phyloP scores from a whole-genome alignment of 129 eudicot species.

The Saussurea involucrata region DNA sequence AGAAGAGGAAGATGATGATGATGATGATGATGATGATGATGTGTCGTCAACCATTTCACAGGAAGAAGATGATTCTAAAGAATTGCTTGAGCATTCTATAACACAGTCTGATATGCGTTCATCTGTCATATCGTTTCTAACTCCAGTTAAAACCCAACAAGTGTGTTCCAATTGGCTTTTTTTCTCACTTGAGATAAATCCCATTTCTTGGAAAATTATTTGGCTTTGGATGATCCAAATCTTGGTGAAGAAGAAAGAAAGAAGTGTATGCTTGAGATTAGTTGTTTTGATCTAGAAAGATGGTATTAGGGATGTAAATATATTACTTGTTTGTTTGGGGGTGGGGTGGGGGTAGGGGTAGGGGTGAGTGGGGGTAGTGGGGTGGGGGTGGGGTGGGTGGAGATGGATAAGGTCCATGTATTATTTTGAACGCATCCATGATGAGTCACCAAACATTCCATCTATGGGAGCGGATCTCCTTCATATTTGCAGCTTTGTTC shows the following conservation, averaged over 20 bases:
- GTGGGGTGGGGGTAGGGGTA: background rate
- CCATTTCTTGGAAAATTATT: conserved; percentile 9
- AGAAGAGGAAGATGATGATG: conserved; percentile 34
- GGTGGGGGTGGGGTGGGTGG: background rate
- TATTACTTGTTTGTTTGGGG: background rate
- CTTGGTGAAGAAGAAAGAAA: background rate
- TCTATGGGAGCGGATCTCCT: conserved; percentile 6
- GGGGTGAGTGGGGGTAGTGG: conserved; percentile 9
- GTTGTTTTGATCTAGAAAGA: conserved; percentile 15
- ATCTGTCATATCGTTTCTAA: background rate
- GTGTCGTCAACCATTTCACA: conserved; percentile 41
- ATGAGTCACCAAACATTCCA: conserved; percentile 51
- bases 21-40: conserved; percentile 8
- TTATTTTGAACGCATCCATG: conserved; percentile 36
- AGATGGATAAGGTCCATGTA: conserved; percentile 38
- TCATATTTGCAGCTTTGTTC: conserved; percentile 16
- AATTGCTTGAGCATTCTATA: conserved; percentile 11
- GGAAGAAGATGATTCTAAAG: conserved; percentile 12
- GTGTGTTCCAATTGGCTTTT: background rate
- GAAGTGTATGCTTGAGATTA: background rate
- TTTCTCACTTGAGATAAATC: conserved; percentile 8
- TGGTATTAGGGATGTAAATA: conserved; percentile 7
- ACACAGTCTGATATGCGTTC: conserved; percentile 15
- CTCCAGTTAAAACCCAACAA: conserved; percentile 22
- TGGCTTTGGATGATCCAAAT: background rate